phyloP scores from a whole-genome alignment of 2,329 filamentous ascomycete species.

The Microdochium paspali region DNA sequence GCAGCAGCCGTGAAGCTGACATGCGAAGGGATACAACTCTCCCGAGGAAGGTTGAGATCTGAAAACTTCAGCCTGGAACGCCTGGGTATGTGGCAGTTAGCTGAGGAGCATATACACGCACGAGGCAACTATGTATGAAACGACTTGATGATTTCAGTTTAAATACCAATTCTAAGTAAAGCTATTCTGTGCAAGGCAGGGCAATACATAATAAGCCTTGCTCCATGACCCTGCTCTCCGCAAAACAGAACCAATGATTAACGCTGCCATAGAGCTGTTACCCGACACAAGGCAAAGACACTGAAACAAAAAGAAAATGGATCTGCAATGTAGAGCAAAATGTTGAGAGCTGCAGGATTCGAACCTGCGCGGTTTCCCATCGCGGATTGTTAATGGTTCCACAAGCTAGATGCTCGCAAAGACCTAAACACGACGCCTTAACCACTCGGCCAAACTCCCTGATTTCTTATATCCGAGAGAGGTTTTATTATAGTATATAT shows the following conservation, averaged over 20 bases:
- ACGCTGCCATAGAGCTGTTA: not conserved
- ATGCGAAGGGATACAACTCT: too few relatives aligned
- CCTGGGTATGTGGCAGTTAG: too few relatives aligned
- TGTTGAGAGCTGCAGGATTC: constrained; percentile 37
- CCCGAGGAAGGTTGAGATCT: too few relatives aligned
- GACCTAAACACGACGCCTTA: constrained; percentile 47
- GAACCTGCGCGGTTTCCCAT: constrained; percentile 38
- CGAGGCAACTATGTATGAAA: not conserved
- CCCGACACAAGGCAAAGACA: constrained; percentile 1
- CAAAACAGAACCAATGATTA: not conserved
- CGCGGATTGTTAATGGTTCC: constrained; percentile 17
- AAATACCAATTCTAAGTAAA: not conserved
- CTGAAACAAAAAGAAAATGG: too few relatives aligned
- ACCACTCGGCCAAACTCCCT: constrained; percentile 43
- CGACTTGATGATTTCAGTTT: not conserved
- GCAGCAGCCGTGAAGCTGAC: too few relatives aligned
- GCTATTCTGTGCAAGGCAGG: not conserved
- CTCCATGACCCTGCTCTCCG: not conserved
- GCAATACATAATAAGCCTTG: not conserved
- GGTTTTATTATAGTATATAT: not conserved
- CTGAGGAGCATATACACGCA: not conserved
- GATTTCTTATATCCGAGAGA: not conserved
- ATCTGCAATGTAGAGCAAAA: too few relatives aligned
- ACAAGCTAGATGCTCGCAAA: constrained; percentile 6
- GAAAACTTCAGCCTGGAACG: too few relatives aligned